Evolutionary conservation across 2,329 filamentous ascomycete species (phyloP).

Genomic region (Emericellopsis cladophorae): DNA sequence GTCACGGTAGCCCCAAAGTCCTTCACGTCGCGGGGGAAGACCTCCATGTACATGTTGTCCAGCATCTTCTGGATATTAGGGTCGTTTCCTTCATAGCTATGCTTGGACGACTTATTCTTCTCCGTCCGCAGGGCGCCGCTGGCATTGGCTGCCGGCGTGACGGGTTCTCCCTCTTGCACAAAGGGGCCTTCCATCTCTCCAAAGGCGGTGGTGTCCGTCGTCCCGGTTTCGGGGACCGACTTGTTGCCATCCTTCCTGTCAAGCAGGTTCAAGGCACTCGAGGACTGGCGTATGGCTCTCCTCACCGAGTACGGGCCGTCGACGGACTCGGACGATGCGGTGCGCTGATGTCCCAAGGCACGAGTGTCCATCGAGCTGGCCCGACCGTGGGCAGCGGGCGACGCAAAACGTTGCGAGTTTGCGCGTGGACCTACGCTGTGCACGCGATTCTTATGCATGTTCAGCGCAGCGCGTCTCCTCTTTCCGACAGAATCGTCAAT

Average conservation of each 20-base stretch:
- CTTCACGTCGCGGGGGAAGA: slow-evolving; percentile 50
- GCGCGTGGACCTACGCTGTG: slow-evolving; percentile 19
- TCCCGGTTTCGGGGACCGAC: slow-evolving; percentile 44
- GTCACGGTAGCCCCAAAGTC: slow-evolving; percentile 74
- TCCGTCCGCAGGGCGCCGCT: slow-evolving; percentile 3
- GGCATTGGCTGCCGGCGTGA: background rate
- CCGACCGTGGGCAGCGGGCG: slow-evolving; percentile 13
- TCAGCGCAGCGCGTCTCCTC: slow-evolving; percentile 36
- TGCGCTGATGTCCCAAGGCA: background rate
- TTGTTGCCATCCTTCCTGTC: slow-evolving; percentile 47
- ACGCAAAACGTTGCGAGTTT: slow-evolving; percentile 14
- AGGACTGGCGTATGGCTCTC: slow-evolving; percentile 38
- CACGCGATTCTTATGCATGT: slow-evolving; percentile 33
- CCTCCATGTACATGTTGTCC: slow-evolving; percentile 72
- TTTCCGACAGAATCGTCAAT: slow-evolving; percentile 56
- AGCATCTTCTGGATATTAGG: slow-evolving; percentile 58
- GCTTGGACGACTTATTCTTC: slow-evolving; percentile 26
- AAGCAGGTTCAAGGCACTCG: slow-evolving; percentile 46
- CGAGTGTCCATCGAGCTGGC: slow-evolving; percentile 14
- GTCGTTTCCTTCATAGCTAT: slow-evolving; percentile 76
- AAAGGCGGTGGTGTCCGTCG: slow-evolving; percentile 45
- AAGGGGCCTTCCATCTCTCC: slow-evolving; percentile 48
- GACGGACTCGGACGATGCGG: slow-evolving; percentile 14
- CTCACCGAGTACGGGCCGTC: slow-evolving; percentile 29
- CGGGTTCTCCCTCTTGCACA: slow-evolving; percentile 14